Base-by-base conservation (phyloP, 2,329 filamentous ascomycete genomes). In the Trichoderma breve region DNA sequence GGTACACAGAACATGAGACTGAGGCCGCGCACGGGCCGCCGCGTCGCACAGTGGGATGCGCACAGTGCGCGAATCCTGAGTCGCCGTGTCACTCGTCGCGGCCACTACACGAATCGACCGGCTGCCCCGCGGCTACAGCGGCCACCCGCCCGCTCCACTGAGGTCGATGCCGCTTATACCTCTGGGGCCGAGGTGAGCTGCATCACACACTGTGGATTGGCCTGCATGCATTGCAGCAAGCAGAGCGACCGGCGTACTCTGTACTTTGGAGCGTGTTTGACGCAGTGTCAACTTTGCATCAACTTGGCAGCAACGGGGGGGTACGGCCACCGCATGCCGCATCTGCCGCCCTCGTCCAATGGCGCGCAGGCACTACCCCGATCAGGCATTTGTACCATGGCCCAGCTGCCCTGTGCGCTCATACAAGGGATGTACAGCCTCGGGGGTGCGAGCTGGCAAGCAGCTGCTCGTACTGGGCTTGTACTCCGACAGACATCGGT, bases 21-120 rank as follows among this genome's bases (percentile, higher is more conserved):
- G 34, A 30, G 51, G 64, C 11, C 55, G 64, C 51, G 51, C 64
- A 67, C 34, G 64, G 64, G 64, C 64, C 51, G 64, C 64, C 32
- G 64, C 15, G n/a, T 30, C 15, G 21, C 51, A 70, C 57, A 62
- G 66, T 70, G 24, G 2, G 28, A 26, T 36, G 21, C 5, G 18
- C 36, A 61, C 39, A 70, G 66, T 70, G 57, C 57, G 47, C 21
- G 47, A 21, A 14, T 7, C 21, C 15, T n/a, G 32, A 28, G 64
- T 39, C 51, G n/a, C 9, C 18, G 36, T 34, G 61, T 51, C 61
- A 32, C 61, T 26, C n/a, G 24, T 18, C 32, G 36, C 36, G 18
- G 36, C 61, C 26, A 34, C 55, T 24, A 47, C 53, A 14, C 43
- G 66, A 58, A 58, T 58, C 28, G 28, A 58, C 55, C 39, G 32